Conservation (phyloP, 1,139 yeast genomes). For the Protomyces inundatus region DNA sequence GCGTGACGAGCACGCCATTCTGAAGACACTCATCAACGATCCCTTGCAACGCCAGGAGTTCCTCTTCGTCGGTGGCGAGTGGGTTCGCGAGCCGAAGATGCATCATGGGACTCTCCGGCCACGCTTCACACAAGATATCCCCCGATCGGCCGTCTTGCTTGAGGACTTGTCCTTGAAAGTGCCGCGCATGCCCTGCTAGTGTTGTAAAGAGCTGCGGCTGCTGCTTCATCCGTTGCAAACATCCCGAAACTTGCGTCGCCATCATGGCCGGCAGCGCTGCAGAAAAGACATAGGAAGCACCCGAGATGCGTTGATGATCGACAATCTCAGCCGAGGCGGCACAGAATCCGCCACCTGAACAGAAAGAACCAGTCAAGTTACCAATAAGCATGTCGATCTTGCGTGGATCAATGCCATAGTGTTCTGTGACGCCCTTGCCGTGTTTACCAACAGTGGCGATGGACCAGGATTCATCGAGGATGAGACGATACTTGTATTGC, state of each 20-base stretch:
- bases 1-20: conserved; percentile 47
- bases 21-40: conserved; percentile 52
- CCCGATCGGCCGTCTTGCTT: conserved; percentile 37
- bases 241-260: conserved; percentile 65
- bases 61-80: conserved; percentile 43
- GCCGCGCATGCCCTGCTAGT: conserved; percentile 41
- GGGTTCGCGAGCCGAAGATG: conserved; percentile 47
- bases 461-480: conserved; percentile 81
- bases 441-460: conserved; percentile 77
- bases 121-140: conserved; percentile 52
- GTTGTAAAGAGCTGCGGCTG: conserved; percentile 33
- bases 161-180: conserved; percentile 33
- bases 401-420: conserved; percentile 52
- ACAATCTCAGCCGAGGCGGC: conserved; percentile 81
- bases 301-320: conserved; percentile 85
- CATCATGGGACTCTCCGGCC: conserved; percentile 58
- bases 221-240: conserved; percentile 45
- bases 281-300: conserved; percentile 84
- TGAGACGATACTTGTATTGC: conserved; percentile 74
- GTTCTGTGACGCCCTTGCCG: conserved; percentile 84
- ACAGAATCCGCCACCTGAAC: conserved; percentile 93
- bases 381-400: conserved; percentile 83
- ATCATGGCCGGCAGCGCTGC: conserved; percentile 93
- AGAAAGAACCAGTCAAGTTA: conserved; percentile 73
- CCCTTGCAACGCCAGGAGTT: conserved; percentile 31